A percentile compares a stretch with the other conserved stretches of the same genome.
These are phyloP conservation scores for Amanita pseudoporphyria DNA, from an alignment of 768 basidiomycete species.

Conservation along the genomic window DNA sequence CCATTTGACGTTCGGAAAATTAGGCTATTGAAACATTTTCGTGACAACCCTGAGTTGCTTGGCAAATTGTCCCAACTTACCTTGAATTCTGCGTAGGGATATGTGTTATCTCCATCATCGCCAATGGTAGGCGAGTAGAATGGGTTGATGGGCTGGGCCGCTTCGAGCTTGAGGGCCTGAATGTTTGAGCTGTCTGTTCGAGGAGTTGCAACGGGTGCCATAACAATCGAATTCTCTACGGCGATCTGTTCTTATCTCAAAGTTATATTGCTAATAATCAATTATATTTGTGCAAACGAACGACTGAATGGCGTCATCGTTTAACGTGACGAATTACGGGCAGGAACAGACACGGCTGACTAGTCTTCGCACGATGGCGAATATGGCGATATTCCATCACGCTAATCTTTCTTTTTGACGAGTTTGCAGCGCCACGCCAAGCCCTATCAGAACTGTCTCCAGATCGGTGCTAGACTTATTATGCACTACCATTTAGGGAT, in stretches of 20 bases:
- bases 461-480: no score
- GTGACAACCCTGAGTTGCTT: background rate
- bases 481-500: background rate
- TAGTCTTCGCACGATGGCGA: no score
- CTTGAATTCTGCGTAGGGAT: conserved; percentile 41
- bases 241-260: background rate
- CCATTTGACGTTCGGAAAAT: conserved; percentile 56
- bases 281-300: background rate
- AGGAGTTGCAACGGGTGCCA: conserved; percentile 5
- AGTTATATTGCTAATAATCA: background rate
- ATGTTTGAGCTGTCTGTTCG: background rate
- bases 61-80: conserved; percentile 15
- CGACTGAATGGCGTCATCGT: background rate
- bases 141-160: conserved; percentile 36
- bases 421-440: no score
- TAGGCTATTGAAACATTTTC: conserved; percentile 33
- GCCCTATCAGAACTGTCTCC: no score
- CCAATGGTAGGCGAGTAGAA: conserved; percentile 57
- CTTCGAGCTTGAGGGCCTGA: conserved; percentile 12
- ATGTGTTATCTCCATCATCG: conserved; percentile 40
- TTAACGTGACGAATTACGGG: no score
- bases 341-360: no score
- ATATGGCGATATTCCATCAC: no score
- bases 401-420: no score
- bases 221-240: background rate